Base-by-base conservation (phyloP, 2,329 filamentous ascomycete genomes). In the Ophiocordyceps camponoti-rufipedis region DNA sequence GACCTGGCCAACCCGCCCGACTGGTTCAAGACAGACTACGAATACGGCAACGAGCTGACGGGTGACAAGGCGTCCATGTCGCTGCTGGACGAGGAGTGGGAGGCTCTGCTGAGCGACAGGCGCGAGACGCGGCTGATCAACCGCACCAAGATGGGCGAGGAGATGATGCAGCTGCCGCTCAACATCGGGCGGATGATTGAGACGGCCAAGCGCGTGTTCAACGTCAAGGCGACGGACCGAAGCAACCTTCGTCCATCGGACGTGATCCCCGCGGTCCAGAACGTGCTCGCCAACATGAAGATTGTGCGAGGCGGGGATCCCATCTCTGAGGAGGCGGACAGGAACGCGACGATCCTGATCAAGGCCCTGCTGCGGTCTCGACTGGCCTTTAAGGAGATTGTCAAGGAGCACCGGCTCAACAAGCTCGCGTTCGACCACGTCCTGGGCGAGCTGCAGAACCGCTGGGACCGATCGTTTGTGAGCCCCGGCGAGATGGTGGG, bases 401-500 rank as follows among this genome's bases (percentile, higher is more conserved):
- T 94, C 42, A 80, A 85, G 46, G 75, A 87, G 53, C 81, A 94
- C 58, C 82, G 81, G 12, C 67, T 98, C 53, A 94, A 85, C 67
- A 91, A 86, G 62, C 74, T 94, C 50, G 89, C 91, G 1, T 89
- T 98, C 57, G 82, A 91, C 50, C 88, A 95, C 58, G 78, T 98
- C 42, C 63, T 98, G 38, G 91, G 91, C 52, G 88, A 94, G 54
- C 70, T 98, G 39, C 85, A 94, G 65, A 87, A 77, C 58, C 78
- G 87, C 49, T 98, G 94, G 74, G 77, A 84, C 33, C 81, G 83
- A 55, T 78, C 89, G 42, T 78, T 84, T 54, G 88, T 94, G 49
- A 85, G 80, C 55, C 89, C 91, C 43, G 91, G 93, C 59, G 93
- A 98, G 62, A 98, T 98, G 91, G 91, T 98, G 47, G 91, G 91